Percentiles rank a stretch among this genome's conserved stretches.
Evolutionary conservation across 2,329 filamentous ascomycete genomes (phyloP).

Genomic region (Alternaria alternata): DNA sequence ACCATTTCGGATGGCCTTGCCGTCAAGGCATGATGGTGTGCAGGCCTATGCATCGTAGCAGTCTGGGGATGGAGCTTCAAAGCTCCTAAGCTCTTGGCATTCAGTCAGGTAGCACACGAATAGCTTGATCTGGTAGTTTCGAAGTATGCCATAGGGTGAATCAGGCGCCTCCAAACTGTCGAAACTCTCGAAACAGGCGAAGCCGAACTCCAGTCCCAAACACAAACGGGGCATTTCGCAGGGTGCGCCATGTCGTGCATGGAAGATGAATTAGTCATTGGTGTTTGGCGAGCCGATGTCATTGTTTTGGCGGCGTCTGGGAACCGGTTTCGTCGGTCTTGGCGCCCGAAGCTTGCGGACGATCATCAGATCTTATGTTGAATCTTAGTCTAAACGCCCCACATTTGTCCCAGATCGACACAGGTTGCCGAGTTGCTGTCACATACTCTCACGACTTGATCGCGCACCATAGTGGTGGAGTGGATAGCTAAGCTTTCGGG

Average conservation of each 20-base stretch:
- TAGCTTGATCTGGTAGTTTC: slow-evolving; percentile 26
- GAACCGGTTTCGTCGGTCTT: slow-evolving; percentile 43
- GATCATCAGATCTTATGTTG: slow-evolving; percentile 31
- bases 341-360: slow-evolving; percentile 35
- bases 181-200: slow-evolving; percentile 8
- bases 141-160: slow-evolving; percentile 25
- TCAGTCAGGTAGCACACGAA: slow-evolving; percentile 15
- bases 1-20: background rate
- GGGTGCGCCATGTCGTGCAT: slow-evolving; percentile 18
- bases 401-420: slow-evolving; percentile 8
- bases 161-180: slow-evolving; percentile 14
- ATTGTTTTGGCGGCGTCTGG: slow-evolving; percentile 46
- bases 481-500: background rate
- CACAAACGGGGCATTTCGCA: slow-evolving; percentile 16
- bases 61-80: slow-evolving; percentile 18
- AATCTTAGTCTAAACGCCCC: slow-evolving; percentile 20
- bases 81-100: slow-evolving; percentile 2
- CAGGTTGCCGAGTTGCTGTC: slow-evolving; percentile 1
- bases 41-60: slow-evolving; percentile 13
- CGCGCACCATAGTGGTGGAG: background rate
- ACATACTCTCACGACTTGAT: background rate
- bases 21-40: slow-evolving; percentile 16
- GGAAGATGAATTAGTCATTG: slow-evolving; percentile 15
- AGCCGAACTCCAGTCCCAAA: slow-evolving; percentile 19
- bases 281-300: slow-evolving; percentile 38